Conservation (phyloP, 352 stramenopile genomes). For the Phytophthora sansomeana region DNA sequence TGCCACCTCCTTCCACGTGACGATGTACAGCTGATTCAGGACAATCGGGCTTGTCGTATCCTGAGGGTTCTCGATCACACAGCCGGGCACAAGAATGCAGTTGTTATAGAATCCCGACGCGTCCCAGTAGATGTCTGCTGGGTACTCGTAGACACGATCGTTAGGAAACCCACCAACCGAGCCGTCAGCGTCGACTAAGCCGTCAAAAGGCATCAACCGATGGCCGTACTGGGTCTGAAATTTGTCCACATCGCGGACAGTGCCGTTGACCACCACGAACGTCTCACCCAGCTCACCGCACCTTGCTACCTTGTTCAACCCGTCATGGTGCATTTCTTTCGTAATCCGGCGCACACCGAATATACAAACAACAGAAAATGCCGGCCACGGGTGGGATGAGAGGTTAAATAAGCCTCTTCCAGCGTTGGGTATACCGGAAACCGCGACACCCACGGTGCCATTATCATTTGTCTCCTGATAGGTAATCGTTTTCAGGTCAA, state of each 20-base stretch:
- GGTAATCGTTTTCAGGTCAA: conserved; percentile 87
- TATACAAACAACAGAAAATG: conserved; percentile 90
- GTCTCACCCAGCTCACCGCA: conserved; percentile 88
- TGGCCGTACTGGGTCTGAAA: conserved; percentile 91
- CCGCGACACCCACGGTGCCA: conserved; percentile 83
- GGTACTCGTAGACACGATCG: conserved; percentile 90
- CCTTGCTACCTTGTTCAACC: conserved; percentile 86
- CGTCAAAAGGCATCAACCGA: conserved; percentile 81
- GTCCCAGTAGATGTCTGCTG: conserved; percentile 88
- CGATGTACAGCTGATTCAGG: conserved; percentile 89
- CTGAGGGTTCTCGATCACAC: conserved; percentile 81
- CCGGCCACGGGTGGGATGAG: conserved; percentile 78
- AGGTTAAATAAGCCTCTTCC: conserved; percentile 88
- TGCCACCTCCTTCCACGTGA: conserved; percentile 89
- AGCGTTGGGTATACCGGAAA: conserved; percentile 85
- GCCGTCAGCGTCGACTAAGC: conserved; percentile 84
- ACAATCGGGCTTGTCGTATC: conserved; percentile 82
- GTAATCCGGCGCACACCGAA: conserved; percentile 88
- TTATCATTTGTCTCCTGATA: conserved; percentile 89
- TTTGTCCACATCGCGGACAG: conserved; percentile 87
- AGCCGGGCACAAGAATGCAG: conserved; percentile 89
- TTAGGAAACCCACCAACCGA: conserved; percentile 88
- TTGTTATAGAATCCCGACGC: conserved; percentile 91
- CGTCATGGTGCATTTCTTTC: conserved; percentile 89
- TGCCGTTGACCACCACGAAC: conserved; percentile 89